Evolutionary conservation across 2,329 filamentous ascomycete genomes (phyloP), one percentile per base, ranked within the genome.

Genomic region (Neopestalotiopsis rosae): DNA sequence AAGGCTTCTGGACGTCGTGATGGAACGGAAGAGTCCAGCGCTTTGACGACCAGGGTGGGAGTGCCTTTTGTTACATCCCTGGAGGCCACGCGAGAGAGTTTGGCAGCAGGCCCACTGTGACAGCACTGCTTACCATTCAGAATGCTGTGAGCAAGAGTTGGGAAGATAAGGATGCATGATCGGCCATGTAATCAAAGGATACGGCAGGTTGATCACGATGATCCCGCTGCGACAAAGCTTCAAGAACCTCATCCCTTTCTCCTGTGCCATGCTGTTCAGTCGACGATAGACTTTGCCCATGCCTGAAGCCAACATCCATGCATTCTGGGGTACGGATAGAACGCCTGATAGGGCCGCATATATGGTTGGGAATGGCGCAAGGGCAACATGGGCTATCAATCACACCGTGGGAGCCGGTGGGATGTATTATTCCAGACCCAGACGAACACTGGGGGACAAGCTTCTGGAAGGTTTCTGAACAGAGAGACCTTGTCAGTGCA

Each of bases 11-110:
- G 28, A 42, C 42, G 63, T 13, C 17, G 20, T 32, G 38, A 24
- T 56, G 6, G 49, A 52, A 65, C 13, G 45, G 17, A 28, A 28
- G 24, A 56, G 56, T 58, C 5, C 28, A 56, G 17, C 32, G 32
- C 59, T 38, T 66, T 17, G 49, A n/a, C 17, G 63, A 28, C 49
- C 45, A 28, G 42, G 63, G 63, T 58, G 5, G 63, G 32, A 28
- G 34, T 28, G 49, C 42, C 34, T n/a, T 17, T 20, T 32, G 20
- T 57, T 66, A 42, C 30, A 66, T 66, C 63, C 63, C 63, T 66
- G 63, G 12, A 30, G 20, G 63, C 63, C 63, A 66, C 63, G 63
- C 63, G 63, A 66, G 63, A 66, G 49, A 57, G 13, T 28, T 56
- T 14, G 63, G 28, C 13, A 12, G 45, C 45, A 66, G 63, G 45